Evolutionary conservation across 352 stramenopile species (phyloP).

Genomic region (Phytophthora multivora): DNA sequence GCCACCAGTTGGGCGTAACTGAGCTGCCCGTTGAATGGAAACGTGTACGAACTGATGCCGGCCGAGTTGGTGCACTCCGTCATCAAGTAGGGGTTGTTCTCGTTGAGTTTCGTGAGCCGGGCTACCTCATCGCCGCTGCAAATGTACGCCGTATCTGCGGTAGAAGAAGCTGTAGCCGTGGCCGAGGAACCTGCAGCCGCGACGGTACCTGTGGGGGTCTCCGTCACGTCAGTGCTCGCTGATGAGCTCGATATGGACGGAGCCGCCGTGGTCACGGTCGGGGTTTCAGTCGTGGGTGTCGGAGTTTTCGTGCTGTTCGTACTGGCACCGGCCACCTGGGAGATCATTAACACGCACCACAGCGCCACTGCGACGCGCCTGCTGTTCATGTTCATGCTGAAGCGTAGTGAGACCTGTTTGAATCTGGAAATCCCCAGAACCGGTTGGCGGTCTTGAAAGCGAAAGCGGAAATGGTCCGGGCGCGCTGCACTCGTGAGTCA

Average conservation of each 20-base stretch:
- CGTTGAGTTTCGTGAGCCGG: constrained; percentile 30
- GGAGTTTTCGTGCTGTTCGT: constrained; percentile 25
- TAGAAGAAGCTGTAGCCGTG: not conserved
- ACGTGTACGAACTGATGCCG: constrained; percentile 31
- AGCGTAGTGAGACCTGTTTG: not conserved
- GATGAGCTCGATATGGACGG: constrained; percentile 14
- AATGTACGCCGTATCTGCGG: constrained; percentile 29
- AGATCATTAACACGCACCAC: constrained; percentile 14
- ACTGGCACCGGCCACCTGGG: not conserved
- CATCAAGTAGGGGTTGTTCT: constrained; percentile 37
- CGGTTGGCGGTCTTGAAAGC: constrained; percentile 3
- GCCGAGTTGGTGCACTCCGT: constrained; percentile 23
- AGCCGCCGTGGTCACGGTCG: constrained; percentile 11
- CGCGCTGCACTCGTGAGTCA: constrained; percentile 20
- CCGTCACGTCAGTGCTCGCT: not conserved
- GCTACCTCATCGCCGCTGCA: constrained; percentile 38
- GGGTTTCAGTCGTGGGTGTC: constrained; percentile 18
- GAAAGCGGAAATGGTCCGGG: constrained; percentile 25
- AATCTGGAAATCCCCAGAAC: not conserved
- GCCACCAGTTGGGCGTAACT: constrained; percentile 37
- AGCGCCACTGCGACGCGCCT: constrained; percentile 8
- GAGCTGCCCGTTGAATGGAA: constrained; percentile 38
- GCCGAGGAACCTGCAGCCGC: constrained; percentile 1
- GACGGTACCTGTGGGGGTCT: constrained; percentile 24
- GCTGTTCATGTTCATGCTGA: constrained; percentile 5